Base-by-base conservation (phyloP, 257 asterid species). In the Rhazya stricta region DNA sequence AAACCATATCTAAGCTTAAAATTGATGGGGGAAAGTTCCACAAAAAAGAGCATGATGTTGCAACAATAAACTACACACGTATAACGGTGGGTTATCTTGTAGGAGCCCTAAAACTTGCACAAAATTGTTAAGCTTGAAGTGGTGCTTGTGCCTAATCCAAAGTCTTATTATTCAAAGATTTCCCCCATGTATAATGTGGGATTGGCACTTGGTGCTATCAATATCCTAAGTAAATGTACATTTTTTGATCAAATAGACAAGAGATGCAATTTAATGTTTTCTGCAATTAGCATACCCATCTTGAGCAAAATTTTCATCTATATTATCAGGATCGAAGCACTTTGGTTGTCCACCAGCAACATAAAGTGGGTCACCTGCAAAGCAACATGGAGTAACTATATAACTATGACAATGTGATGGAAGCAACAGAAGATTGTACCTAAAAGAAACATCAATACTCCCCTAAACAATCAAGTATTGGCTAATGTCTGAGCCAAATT, bases 281-380 rank as follows among this genome's bases (percentile, higher is more conserved):
- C 23, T 34, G 8, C 9, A 46, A 65, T 66, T 66, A 21, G 32
- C 51, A 75, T 91, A 90, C 98, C 98, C 98, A 81, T 94, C 98
- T 81, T 89, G 80, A 82, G 92, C 93, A 84, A 85, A 87, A 81
- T 79, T 77, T 86, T 86, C 90, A 78, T 84, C 88, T 27, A 77
- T 61, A 48, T 53, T 50, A 69, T 86, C 92, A 69, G 76, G 79
- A 81, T 88, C 80, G 37, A 82, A 78, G 81, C 78, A 76, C 83
- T 80, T 81, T 30, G 98, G 97, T 62, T 81, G 90, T 72, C 99
- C 99, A 74, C 88, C 94, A 71, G 82, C 78, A 82, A 81, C 76
- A 80, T 94, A 94, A 68, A 94, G 98, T 74, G 99, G 97, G 81
- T 94, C 99, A 73, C 92, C 99, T 92, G 88, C 85, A 57, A 76